Conservation (phyloP, 2,329 filamentous ascomycete species). For the Exophiala lecanii-corni region DNA sequence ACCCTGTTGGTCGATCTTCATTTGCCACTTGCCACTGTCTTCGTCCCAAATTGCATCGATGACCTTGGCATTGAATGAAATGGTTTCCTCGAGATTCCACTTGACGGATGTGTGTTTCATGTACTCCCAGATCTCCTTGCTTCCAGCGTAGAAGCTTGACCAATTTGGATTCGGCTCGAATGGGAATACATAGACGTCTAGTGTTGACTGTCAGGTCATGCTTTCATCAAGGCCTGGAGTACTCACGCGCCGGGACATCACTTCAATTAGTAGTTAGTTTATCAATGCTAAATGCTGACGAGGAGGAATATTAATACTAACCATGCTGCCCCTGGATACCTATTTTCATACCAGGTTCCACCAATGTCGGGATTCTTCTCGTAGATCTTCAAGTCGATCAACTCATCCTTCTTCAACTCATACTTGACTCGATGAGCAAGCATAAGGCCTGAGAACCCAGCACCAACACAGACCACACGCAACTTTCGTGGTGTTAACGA, state of each 20-base stretch:
- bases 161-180: constrained; percentile 15
- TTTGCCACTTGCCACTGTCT: constrained; percentile 26
- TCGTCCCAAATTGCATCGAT: constrained; percentile 53
- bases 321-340: constrained; percentile 28
- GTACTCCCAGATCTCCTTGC: constrained; percentile 17
- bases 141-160: constrained; percentile 11
- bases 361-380: constrained; percentile 29
- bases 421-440: constrained; percentile 34
- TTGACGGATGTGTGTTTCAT: constrained; percentile 8
- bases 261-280: no score
- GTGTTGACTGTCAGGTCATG: no score
- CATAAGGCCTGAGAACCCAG: constrained; percentile 38
- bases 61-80: constrained; percentile 54
- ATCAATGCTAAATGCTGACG: no score
- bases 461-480: constrained; percentile 31
- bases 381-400: constrained; percentile 23
- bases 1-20: constrained; percentile 22
- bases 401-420: constrained; percentile 23
- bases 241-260: constrained; percentile 17
- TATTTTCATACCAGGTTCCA: constrained; percentile 30
- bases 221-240: no score
- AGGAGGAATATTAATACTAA: no score
- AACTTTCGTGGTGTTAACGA: background rate
- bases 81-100: constrained; percentile 47
- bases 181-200: constrained; percentile 7